Base-by-base conservation (phyloP, 1,284 basidiomycete genomes). In the Ganoderma boninense region DNA sequence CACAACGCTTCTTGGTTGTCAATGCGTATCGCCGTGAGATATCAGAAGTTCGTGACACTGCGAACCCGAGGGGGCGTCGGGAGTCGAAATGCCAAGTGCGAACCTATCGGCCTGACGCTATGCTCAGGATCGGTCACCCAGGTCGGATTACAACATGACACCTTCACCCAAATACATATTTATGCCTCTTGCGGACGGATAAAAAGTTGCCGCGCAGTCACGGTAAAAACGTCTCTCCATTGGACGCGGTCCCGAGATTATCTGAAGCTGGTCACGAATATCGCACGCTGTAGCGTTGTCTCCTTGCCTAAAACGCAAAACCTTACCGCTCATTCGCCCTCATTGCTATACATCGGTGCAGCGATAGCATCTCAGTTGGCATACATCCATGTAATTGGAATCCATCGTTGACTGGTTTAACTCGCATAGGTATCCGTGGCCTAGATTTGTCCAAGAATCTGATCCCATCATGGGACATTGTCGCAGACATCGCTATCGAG, bases 381-480 rank as follows among this genome's bases (percentile, higher is more conserved):
- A 23, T 29, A n/a, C 7, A 40, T 60, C 20, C 40, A 29, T 7
- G 40, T 29, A 43, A 18, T 44, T 62, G 20, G 59, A 10, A 42
- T 23, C 38, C 40, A 52, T 8, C 32, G 14, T 18, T 69, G 46
- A 61, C 46, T 57, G 4, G 38, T 6, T 62, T 46, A 5, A 52
- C 35, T 32, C 43, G 44, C 54, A 57, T 80, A 97, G 96, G 88
- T 76, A 85, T 98, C 35, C 87, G 88, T 10, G 90, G 89, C 23
- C 85, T 99, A 40, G 94, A 99, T 81, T 84, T 99, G 32, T 97
- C 96, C 16, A 85, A 85, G 52, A 97, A 89, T 78, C 86, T 99
- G 18, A 75, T 99, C 8, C 80, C 91, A 2, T 85, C 81, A 62
- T 97, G 97, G 95, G 83, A 89, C 35, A 83, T 86, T 11, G 84